Percentiles rank a stretch among this genome's conserved stretches.
Evolutionary conservation across 2,329 filamentous ascomycete species (phyloP).

Genomic region (Immersiporthe knoxdaviesiana): DNA sequence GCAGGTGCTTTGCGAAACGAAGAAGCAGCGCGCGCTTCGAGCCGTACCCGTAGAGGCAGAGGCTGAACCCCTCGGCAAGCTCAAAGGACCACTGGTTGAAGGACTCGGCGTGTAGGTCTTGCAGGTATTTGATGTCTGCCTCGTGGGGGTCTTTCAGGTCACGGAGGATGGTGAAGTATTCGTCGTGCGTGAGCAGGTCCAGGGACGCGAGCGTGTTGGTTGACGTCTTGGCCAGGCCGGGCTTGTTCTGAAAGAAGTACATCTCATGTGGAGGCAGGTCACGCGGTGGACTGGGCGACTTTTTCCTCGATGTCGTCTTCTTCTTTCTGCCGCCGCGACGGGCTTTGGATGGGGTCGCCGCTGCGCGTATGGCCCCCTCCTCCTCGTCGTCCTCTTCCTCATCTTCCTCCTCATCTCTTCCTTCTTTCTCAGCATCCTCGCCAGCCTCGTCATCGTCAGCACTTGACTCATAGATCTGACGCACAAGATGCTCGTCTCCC

Average conservation of each 20-base stretch:
- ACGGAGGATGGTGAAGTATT: constrained; percentile 77
- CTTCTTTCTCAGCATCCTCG: constrained; percentile 12
- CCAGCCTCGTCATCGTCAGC: constrained; percentile 39
- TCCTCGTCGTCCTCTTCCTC: constrained; percentile 30
- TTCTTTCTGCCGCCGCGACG: constrained; percentile 50
- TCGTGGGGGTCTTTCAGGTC: constrained; percentile 70
- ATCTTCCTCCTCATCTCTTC: constrained; percentile 32
- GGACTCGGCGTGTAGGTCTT: constrained; percentile 75
- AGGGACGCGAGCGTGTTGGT: constrained; percentile 80
- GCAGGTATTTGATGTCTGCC: constrained; percentile 70
- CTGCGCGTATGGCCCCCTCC: constrained; percentile 33
- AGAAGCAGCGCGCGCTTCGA: constrained; percentile 80
- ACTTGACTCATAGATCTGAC: constrained; percentile 67
- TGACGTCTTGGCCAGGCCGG: constrained; percentile 80
- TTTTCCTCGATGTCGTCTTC: constrained; percentile 50
- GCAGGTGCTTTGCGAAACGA: constrained; percentile 73
- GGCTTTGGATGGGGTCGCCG: constrained; percentile 51
- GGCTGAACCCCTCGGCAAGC: constrained; percentile 80
- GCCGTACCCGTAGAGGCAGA: constrained; percentile 91
- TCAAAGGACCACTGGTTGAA: constrained; percentile 95
- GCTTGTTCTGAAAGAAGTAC: constrained; percentile 91
- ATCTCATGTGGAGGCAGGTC: constrained; percentile 86
- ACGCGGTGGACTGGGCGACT: constrained; percentile 77
- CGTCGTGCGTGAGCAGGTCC: constrained; percentile 82
- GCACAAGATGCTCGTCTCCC: constrained; percentile 68